Conservation (phyloP, 805 yeast genomes). For the Candida stauntonica region DNA sequence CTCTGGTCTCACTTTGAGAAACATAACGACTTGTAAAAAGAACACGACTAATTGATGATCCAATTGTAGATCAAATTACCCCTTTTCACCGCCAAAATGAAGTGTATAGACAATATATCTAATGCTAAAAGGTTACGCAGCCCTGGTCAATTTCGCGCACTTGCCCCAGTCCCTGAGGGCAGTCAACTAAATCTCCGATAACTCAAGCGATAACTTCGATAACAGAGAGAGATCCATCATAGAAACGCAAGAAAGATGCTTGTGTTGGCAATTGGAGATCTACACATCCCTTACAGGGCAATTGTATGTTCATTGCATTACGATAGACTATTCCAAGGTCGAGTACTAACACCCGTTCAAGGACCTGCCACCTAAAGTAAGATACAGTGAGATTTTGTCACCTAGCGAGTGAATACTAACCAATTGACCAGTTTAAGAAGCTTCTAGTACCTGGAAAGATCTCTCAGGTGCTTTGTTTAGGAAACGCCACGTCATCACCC, state of each 20-base stretch:
- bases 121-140: background rate
- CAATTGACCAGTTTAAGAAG: conserved; percentile 50
- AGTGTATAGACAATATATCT: too few relatives aligned
- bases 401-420: background rate
- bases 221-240: background rate
- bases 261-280: conserved; percentile 80
- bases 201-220: background rate
- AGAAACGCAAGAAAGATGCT: conserved; percentile 40
- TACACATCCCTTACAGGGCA: conserved; percentile 85
- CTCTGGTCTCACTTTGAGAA: background rate
- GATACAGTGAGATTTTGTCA: background rate
- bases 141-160: too few relatives aligned
- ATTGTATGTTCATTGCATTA: conserved; percentile 40
- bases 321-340: too few relatives aligned
- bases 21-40: background rate
- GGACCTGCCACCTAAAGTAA: conserved; percentile 44
- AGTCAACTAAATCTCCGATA: too few relatives aligned
- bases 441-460: conserved; percentile 82
- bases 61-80: background rate
- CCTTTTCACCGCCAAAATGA: too few relatives aligned
- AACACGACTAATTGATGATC: background rate
- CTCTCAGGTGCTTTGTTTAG: conserved; percentile 78
- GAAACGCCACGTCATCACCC: conserved; percentile 70
- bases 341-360: conserved; percentile 17
- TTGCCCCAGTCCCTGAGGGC: too few relatives aligned